Evolutionary conservation across 768 basidiomycete genomes (phyloP).

Genomic region (Rhizopogon vinicolor): DNA sequence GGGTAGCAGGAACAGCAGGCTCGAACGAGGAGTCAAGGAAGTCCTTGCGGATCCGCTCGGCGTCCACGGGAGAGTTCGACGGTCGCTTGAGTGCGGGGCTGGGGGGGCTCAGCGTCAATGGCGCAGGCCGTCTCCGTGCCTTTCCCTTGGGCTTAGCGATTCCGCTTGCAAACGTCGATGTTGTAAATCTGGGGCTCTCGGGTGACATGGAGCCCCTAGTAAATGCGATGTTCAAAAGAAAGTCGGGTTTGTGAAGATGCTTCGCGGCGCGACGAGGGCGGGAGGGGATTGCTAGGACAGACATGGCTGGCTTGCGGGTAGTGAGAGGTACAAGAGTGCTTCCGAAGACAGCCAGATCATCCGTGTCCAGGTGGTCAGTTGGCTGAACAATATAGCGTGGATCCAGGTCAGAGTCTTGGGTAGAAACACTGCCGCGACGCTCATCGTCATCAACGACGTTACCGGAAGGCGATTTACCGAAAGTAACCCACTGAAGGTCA

Average conservation of each 20-base stretch:
- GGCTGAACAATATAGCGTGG: constrained; percentile 43
- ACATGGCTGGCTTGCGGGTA: constrained; percentile 26
- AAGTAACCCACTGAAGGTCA: constrained; percentile 41
- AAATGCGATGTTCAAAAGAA: constrained; percentile 29
- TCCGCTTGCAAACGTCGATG: constrained; percentile 6
- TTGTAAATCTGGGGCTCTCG: constrained; percentile 11
- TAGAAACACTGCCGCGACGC: constrained; percentile 43
- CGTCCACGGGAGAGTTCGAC: constrained; percentile 32
- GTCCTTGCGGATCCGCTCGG: constrained; percentile 29
- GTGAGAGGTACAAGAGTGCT: constrained; percentile 18
- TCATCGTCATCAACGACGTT: constrained; percentile 18
- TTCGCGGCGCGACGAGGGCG: constrained; percentile 31
- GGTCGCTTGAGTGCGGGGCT: constrained; percentile 27
- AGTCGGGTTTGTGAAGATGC: constrained; percentile 33
- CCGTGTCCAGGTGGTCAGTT: constrained; percentile 22
- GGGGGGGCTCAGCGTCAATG: constrained; percentile 33
- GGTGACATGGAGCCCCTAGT: constrained; percentile 5
- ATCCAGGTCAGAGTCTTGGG: constrained; percentile 51
- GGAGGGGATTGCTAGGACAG: constrained; percentile 32
- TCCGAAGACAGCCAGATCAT: constrained; percentile 32
- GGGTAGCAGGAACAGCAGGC: constrained; percentile 17
- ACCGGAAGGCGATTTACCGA: constrained; percentile 21
- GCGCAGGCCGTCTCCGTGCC: constrained; percentile 37
- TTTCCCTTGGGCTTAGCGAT: constrained; percentile 19
- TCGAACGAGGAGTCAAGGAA: constrained; percentile 43